These are phyloP conservation scores for Lachnellula occidentalis DNA, from an alignment of 2,329 filamentous ascomycete genomes.

Conservation along the genomic window DNA sequence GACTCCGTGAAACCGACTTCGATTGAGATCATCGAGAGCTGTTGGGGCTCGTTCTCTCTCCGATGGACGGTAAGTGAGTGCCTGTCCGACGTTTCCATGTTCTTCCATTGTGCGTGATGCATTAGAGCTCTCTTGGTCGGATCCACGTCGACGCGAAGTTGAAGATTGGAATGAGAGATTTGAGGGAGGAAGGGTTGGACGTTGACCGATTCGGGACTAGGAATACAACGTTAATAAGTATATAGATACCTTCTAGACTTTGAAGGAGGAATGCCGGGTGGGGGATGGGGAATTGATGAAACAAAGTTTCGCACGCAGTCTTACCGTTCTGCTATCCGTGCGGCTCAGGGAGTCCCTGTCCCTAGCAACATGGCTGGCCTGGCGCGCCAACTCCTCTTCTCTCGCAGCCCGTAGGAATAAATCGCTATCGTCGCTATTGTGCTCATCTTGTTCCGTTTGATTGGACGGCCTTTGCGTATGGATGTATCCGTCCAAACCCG, in stretches of 20 bases:
- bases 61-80: slow-evolving; percentile 23
- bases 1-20: slow-evolving; percentile 19
- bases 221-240: slow-evolving; percentile 17
- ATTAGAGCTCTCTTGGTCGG: slow-evolving; percentile 23
- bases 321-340: slow-evolving; percentile 24
- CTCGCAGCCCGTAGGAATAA: slow-evolving; percentile 29
- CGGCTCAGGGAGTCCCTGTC: slow-evolving; percentile 13
- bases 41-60: slow-evolving; percentile 19
- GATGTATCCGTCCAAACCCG: slow-evolving; percentile 22
- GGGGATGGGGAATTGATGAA: not conserved
- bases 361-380: slow-evolving; percentile 9
- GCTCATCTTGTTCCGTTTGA: slow-evolving; percentile 22
- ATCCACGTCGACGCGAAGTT: slow-evolving; percentile 24
- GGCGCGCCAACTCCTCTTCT: slow-evolving; percentile 26
- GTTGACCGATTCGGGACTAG: slow-evolving; percentile 26
- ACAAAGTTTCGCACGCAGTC: not conserved
- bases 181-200: slow-evolving; percentile 25
- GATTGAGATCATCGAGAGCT: slow-evolving; percentile 19
- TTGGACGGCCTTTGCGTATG: slow-evolving; percentile 8
- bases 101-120: slow-evolving; percentile 20
- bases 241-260: slow-evolving; percentile 7
- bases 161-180: slow-evolving; percentile 14
- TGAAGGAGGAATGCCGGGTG: slow-evolving; percentile 4
- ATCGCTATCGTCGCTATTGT: slow-evolving; percentile 30
- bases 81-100: slow-evolving; percentile 22